Evolutionary conservation across 2,329 filamentous ascomycete species (phyloP), one percentile per base, ranked within the genome.

Genomic region (Chaetoscypha palmicola): DNA sequence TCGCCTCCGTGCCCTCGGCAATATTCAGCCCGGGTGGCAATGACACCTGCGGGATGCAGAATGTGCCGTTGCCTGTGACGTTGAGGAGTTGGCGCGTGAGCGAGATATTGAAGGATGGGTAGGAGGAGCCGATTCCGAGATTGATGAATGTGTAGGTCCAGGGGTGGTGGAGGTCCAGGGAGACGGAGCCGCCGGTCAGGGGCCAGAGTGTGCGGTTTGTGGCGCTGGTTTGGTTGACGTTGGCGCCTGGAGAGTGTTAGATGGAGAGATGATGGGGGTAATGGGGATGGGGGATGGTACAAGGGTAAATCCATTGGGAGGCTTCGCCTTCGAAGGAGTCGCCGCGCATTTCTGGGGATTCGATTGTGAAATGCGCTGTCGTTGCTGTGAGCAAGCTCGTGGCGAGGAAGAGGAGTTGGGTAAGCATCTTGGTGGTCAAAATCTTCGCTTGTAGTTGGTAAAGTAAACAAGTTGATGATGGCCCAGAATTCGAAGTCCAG

Each of bases 91-190:
- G 53, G 2, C 76, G 76, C 2, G 78, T 74, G 21, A 88, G 69
- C 24, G 79, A 76, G 62, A 82, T 72, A 69, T 83, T 87, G 72
- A 81, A 89, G 63, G 77, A 78, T 56, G 70, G 71, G 35, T 68
- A 68, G 1, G 75, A 62, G 41, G 66, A 66, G 28, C 74, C 74
- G 12, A 79, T 58, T 21, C 69, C 70, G 38, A 79, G 58, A 26
- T 76, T 69, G 26, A 78, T 66, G 46, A 72, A 68, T n/a, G 77
- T 54, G 35, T 71, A 70, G 22, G 71, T 67, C 49, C 69, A 66
- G 10, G 68, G 64, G 56, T 79, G 74, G 46, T 71, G 70, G 59
- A 77, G 65, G 26, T 69, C 64, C 44, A 77, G 52, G 43, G 71
- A 68, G 32, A 79, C 62, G 7, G 74, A 70, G 38, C 71, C 68